Base-by-base conservation (phyloP, 257 asterid genomes). In the Nicotiana tomentosiformis region DNA sequence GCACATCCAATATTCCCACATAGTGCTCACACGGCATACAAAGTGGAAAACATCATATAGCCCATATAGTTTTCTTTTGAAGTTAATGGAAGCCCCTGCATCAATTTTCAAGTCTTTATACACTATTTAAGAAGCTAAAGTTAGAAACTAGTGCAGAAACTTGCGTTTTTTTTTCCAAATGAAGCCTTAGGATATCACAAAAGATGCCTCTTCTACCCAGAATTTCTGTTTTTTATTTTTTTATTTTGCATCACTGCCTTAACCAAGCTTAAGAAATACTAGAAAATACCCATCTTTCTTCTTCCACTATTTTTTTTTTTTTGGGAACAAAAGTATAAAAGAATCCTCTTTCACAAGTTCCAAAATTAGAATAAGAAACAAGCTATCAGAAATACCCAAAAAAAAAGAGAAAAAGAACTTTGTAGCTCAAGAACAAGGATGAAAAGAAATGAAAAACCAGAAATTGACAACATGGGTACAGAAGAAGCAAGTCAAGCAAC, bases 381-480 rank as follows among this genome's bases (percentile, higher is more conserved):
- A 51, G 56, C 46, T 6, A 39, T 39, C 49, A 39, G 49, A 39
- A 39, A 39, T 7, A 18, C 1, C 18, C 2, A 17, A 57, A 18
- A 8, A 60, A 26, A 1, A 26, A 10, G 30, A 23, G 12, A 62
- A 33, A 33, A 35, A 10, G 29, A 68, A 35, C 7, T 29, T 39
- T n/a, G 17, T 39, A 69, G 56, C 16, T 61, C 26, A 74, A 49
- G 64, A 49, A 49, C 61, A 74, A 12, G 43, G 62, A 66, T 66
- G 51, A 33, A 33, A 30, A 65, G 10, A 65, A 33, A 29, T 11
- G 11, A 0, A 49, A 16, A 43, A 14, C 0, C 33, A 74, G 4
- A 74, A 74, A 74, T 51, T 26, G 80, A 49, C 64, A 76, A 51
- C 80, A 51, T 15, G 46, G 80, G 20, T 51, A 74, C 80, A 74